A percentile compares a stretch with the other conserved stretches of the same genome.
Evolutionary conservation across 768 basidiomycete species (phyloP).

Genomic region (Boletus speciosus): DNA sequence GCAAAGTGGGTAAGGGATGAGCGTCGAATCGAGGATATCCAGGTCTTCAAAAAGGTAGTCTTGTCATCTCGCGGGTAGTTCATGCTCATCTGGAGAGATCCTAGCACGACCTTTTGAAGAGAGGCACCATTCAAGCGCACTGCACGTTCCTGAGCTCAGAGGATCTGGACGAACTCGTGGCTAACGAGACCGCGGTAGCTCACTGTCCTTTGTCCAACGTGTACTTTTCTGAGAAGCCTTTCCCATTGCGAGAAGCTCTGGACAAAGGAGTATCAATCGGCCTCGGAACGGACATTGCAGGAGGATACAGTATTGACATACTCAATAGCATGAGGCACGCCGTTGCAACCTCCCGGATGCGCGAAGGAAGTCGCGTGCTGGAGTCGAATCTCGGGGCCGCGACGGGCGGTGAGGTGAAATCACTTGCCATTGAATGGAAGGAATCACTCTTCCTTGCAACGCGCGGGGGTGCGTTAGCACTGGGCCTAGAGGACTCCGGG

Average conservation of each 20-base stretch:
- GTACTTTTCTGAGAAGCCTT: slow-evolving; percentile 76
- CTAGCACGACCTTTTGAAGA: slow-evolving; percentile 59
- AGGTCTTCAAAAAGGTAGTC: slow-evolving; percentile 66
- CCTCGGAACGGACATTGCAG: slow-evolving; percentile 82
- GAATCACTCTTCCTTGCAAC: slow-evolving; percentile 82
- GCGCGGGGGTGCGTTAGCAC: slow-evolving; percentile 67
- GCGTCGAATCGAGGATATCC: slow-evolving; percentile 64
- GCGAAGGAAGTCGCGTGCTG: slow-evolving; percentile 49
- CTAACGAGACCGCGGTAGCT: slow-evolving; percentile 60
- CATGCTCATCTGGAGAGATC: slow-evolving; percentile 8
- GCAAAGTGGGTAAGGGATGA: slow-evolving; percentile 66
- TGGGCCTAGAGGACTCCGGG: slow-evolving; percentile 55
- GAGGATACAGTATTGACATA: slow-evolving; percentile 78
- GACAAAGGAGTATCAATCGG: slow-evolving; percentile 63
- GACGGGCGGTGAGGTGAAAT: not conserved
- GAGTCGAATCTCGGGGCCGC: slow-evolving; percentile 1
- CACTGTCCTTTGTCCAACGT: slow-evolving; percentile 89
- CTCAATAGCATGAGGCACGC: slow-evolving; percentile 79
- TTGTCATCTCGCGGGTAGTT: not conserved
- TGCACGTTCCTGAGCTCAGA: slow-evolving; percentile 72
- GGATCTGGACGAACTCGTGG: slow-evolving; percentile 49
- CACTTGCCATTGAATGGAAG: slow-evolving; percentile 70
- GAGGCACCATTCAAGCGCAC: slow-evolving; percentile 77
- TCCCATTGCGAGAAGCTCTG: slow-evolving; percentile 70
- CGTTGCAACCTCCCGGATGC: slow-evolving; percentile 66